These are phyloP conservation scores for Acanthamoeba quina DNA, from an alignment of 208 protist species.

Conservation along the genomic window DNA sequence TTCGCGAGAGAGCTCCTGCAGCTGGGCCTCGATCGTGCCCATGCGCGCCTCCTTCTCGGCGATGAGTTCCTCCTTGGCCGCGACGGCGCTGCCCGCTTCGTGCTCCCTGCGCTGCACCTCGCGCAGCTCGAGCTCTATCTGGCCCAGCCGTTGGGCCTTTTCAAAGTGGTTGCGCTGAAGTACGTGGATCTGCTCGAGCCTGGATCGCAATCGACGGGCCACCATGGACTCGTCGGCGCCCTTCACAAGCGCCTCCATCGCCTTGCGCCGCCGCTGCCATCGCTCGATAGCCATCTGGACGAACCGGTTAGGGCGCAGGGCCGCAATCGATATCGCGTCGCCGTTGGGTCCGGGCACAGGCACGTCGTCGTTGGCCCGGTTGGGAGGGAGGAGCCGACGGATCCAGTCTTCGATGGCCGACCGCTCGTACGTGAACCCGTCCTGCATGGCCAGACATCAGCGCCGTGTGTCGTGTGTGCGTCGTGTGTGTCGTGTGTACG, in stretches of 20 bases:
- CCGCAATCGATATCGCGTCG: neutral
- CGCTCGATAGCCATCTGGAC: neutral
- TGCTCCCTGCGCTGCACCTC: neutral
- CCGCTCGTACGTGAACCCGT: slow-evolving; percentile 18
- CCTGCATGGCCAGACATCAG: neutral
- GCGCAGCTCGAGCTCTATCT: neutral
- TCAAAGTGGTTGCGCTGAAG: neutral
- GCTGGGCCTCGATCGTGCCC: neutral
- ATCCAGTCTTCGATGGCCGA: neutral
- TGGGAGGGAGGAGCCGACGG: neutral
- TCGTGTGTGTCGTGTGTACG: neutral
- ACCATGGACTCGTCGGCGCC: neutral
- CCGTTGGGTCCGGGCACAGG: neutral
- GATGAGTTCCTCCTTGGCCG: too few species aligned
- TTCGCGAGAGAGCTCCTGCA: neutral
- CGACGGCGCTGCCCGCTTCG: neutral
- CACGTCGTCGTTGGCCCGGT: too few species aligned
- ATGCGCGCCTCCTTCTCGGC: neutral
- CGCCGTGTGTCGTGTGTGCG: too few species aligned
- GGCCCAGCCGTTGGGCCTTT: neutral
- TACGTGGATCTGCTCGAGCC: neutral
- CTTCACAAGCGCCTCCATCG: neutral
- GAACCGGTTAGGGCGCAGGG: neutral
- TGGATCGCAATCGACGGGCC: neutral
- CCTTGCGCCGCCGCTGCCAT: neutral